Conservation (phyloP, 2,329 filamentous ascomycete genomes). For the Fusarium oxysporum region DNA sequence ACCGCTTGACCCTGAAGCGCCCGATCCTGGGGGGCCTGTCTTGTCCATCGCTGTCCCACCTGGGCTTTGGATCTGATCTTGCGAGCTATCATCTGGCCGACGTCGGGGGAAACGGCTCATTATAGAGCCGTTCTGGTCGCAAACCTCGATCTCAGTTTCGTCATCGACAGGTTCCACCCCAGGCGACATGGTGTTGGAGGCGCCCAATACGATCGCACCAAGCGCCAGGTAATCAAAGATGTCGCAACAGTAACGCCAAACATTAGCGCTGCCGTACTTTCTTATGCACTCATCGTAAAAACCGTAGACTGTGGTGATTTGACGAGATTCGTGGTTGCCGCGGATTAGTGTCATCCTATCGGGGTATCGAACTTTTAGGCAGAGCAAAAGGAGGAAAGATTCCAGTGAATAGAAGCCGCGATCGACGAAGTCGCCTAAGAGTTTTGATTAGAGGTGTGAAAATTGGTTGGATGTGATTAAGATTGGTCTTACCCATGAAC, state of each 20-base stretch:
- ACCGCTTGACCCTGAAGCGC: conserved; percentile 76
- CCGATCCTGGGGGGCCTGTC: conserved; percentile 82
- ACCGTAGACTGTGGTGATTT: conserved; percentile 97
- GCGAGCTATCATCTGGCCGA: conserved; percentile 41
- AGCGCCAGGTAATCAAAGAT: conserved; percentile 97
- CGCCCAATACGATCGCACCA: conserved; percentile 90
- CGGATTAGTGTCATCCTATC: conserved; percentile 96
- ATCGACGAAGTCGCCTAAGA: conserved; percentile 91
- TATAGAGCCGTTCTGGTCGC: conserved; percentile 84
- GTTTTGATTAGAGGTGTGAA: conserved; percentile 17
- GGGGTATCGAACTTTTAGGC: conserved; percentile 96
- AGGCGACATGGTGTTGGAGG: conserved; percentile 71
- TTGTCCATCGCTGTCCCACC: conserved; percentile 45
- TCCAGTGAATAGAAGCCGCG: conserved; percentile 98
- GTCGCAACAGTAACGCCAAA: conserved; percentile 97
- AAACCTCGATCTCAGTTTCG: conserved; percentile 91
- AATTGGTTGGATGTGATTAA: neutral
- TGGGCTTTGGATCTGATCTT: conserved; percentile 45
- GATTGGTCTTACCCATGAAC: conserved; percentile 81
- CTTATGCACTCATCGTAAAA: conserved; percentile 98
- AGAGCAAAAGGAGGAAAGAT: conserved; percentile 93
- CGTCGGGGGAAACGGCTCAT: conserved; percentile 77
- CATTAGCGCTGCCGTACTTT: conserved; percentile 96
- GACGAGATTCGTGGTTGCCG: conserved; percentile 94
- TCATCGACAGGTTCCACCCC: conserved; percentile 68